These are phyloP conservation scores for Dendrobium catenatum DNA, from an alignment of 106 monocot species.

Conservation along the genomic window DNA sequence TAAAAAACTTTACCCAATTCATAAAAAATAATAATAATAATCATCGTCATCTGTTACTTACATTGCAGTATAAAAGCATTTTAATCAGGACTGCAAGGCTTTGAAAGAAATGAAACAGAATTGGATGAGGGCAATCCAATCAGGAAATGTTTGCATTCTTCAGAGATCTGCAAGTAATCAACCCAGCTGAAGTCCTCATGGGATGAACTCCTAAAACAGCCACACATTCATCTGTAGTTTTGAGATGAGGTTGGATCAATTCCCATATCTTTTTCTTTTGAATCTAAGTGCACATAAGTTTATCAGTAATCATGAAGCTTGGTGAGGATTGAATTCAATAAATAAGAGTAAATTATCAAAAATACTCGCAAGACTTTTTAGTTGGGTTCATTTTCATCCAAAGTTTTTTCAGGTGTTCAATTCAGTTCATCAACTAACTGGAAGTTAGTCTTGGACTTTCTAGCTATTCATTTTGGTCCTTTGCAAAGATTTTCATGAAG, in stretches of 20 bases:
- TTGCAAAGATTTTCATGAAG: no score
- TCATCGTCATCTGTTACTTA: no score
- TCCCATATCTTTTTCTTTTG: constrained; percentile 99
- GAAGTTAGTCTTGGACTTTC: no score
- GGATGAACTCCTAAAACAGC: constrained; percentile 54
- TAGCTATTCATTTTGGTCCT: no score
- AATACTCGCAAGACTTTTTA: neutral
- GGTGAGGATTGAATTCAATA: neutral
- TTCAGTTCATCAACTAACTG: no score
- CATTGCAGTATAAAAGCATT: no score
- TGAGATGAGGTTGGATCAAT: constrained; percentile 84
- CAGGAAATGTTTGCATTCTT: constrained; percentile 73
- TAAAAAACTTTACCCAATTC: no score
- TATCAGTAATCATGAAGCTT: neutral
- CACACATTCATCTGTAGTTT: constrained; percentile 57
- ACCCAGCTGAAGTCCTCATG: constrained; percentile 66
- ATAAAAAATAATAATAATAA: no score
- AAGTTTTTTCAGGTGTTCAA: no score
- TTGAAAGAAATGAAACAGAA: no score
- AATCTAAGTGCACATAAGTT: constrained; percentile 26
- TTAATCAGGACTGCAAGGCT: no score
- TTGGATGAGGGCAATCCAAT: constrained; percentile 2
- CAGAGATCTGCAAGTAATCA: constrained; percentile 45
- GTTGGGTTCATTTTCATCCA: no score
- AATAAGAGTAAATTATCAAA: neutral